Evolutionary conservation across 2,329 filamentous ascomycete species (phyloP).

Genomic region (Diplocarpon mali): DNA sequence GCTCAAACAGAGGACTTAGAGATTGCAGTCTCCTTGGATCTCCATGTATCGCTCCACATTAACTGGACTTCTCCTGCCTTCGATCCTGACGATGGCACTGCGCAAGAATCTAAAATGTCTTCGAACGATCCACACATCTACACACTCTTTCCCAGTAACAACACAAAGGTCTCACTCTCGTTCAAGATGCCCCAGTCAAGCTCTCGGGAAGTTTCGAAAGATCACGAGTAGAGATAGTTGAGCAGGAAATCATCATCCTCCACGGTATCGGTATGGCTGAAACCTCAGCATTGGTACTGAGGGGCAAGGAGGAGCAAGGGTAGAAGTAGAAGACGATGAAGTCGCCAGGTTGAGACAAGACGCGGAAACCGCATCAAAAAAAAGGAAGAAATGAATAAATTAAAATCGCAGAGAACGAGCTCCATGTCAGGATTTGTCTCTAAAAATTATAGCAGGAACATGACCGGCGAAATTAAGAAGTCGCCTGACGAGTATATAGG

Average conservation of each 20-base stretch:
- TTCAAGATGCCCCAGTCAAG: background rate
- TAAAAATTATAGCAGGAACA: background rate
- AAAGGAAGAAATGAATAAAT: background rate
- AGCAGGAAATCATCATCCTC: background rate
- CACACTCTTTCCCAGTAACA: background rate
- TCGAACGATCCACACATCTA: background rate
- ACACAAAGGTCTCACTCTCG: background rate
- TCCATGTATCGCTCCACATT: background rate
- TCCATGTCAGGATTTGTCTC: background rate
- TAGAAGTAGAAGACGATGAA: background rate
- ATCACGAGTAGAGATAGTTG: background rate
- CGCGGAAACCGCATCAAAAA: background rate
- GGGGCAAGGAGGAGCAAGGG: background rate
- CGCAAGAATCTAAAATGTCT: background rate
- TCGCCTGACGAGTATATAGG: background rate
- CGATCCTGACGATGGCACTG: background rate
- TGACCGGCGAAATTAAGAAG: background rate
- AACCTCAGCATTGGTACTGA: background rate
- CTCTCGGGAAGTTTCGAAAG: background rate
- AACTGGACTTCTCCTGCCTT: background rate
- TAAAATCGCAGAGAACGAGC: background rate
- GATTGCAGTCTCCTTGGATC: background rate
- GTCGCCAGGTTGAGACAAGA: background rate
- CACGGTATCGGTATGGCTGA: background rate
- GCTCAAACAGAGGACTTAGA: background rate